Evolutionary conservation across 176 grass and related monocot genomes (phyloP), one percentile per base, ranked within the genome.

Genomic region (Ampelocalamus luodianensis): DNA sequence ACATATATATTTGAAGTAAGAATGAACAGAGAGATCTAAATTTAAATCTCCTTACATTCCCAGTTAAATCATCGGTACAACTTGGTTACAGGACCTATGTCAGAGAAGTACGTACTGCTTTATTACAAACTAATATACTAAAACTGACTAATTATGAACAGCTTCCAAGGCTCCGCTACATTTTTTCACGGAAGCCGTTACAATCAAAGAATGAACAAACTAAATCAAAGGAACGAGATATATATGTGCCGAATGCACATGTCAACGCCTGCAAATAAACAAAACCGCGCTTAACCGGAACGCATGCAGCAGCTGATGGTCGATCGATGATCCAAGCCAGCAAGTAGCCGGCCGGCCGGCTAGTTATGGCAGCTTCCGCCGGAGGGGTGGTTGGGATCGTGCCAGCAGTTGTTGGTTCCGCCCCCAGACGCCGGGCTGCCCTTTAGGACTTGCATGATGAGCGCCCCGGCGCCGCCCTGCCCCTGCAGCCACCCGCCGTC

Each of bases 391-490:
- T 7, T 54, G 32, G 64, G 11, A 6, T 39, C 3, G 0, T 0
- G 4, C 17, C 17, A 50, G 43, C 77, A 66, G 8, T 8, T 16
- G 11, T 66, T 66, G 59, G 59, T 1, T n/a, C 1, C 0, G 27
- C 77, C 77, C 10, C 10, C 26, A 1, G 24, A 16, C 0, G 15
- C 26, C 3, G 27, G 12, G 5, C 11, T 46, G 11, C 55, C 56
- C 37, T 4, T 44, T 10, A 81, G 7, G 18, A 69, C 69, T 69
- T 83, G 80, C 68, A 23, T 62, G 15, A 83, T 43, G 1, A 60
- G 40, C 24, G 24, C 26, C 26, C 68, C 42, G 42, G 68, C 42
- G 68, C 2, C n/a, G 42, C n/a, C 68, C 5, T 26, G 58, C 10
- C 23, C 4, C 23, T 13, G 39, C n/a, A 61, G 39, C 81, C 81